A percentile compares a stretch with the other conserved stretches of the same genome.
Conservation (phyloP, 345 rosid genomes). For the Draba incana region DNA sequence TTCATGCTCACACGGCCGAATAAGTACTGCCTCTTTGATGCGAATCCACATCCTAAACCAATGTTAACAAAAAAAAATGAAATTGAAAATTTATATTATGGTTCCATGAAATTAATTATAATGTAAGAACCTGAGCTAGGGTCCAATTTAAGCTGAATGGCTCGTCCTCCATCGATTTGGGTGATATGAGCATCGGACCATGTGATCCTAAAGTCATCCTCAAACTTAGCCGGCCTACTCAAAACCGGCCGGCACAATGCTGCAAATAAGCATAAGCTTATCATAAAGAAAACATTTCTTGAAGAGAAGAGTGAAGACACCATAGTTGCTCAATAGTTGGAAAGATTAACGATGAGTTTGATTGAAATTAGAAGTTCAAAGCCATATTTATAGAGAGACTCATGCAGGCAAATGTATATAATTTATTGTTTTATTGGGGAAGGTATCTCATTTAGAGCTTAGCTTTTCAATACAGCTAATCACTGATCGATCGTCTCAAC, state of each 20-base stretch:
- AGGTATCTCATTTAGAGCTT: conserved; percentile 34
- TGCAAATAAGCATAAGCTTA: conserved; percentile 34
- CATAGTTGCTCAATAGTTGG: conserved; percentile 25
- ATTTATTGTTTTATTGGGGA: conserved; percentile 23
- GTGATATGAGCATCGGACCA: conserved; percentile 81
- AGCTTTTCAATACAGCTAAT: conserved; percentile 44
- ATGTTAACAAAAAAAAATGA: background rate
- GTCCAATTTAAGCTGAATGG: conserved; percentile 84
- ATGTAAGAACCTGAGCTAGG: conserved; percentile 64
- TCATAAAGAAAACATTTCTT: conserved; percentile 25
- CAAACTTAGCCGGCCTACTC: conserved; percentile 67
- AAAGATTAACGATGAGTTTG: conserved; percentile 20
- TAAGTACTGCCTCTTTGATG: conserved; percentile 71
- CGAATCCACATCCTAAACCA: conserved; percentile 80
- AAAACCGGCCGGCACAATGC: conserved; percentile 37
- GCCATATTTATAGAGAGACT: conserved; percentile 28
- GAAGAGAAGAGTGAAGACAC: conserved; percentile 17
- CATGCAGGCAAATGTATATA: conserved; percentile 5
- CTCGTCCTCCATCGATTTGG: conserved; percentile 72
- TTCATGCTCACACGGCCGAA: conserved; percentile 89
- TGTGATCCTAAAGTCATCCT: conserved; percentile 67
- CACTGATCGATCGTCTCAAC: conserved; percentile 33
- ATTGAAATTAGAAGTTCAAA: conserved; percentile 7
- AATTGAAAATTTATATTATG: background rate
- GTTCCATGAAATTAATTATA: background rate